Conservation (phyloP, 1,139 yeast genomes). For the Yamadazyma triangularis region DNA sequence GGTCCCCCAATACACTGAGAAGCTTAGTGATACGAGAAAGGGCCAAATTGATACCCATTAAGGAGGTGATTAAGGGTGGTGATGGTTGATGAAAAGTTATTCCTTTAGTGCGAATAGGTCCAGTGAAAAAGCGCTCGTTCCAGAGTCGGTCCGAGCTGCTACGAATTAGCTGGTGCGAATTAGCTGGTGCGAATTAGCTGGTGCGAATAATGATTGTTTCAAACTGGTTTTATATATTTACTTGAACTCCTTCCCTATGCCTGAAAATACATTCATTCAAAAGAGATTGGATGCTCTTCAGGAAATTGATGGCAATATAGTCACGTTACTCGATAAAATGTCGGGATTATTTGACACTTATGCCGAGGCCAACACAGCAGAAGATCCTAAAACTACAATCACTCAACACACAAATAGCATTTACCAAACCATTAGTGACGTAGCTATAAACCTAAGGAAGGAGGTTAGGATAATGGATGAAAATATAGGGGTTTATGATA, state of each 20-base stretch:
- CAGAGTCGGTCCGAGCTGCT: too few relatives aligned
- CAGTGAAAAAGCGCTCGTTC: too few relatives aligned
- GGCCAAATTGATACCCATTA: constrained; percentile 57
- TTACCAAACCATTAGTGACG: constrained; percentile 29
- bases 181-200: too few relatives aligned
- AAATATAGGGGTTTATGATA: constrained; percentile 45
- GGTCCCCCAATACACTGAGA: constrained; percentile 61
- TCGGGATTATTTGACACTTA: constrained; percentile 39
- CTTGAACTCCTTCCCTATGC: too few relatives aligned
- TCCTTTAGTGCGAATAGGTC: too few relatives aligned
- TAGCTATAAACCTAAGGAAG: constrained; percentile 47
- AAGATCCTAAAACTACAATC: constrained; percentile 20
- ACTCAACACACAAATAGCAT: constrained; percentile 28
- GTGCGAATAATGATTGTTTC: too few relatives aligned
- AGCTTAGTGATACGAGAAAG: constrained; percentile 55
- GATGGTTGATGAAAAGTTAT: too few relatives aligned
- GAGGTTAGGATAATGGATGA: constrained; percentile 59
- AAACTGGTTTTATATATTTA: too few relatives aligned
- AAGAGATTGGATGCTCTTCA: constrained; percentile 42
- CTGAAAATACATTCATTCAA: constrained; percentile 27
- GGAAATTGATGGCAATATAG: constrained; percentile 41
- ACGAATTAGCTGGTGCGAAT: too few relatives aligned
- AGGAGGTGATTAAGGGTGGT: too few relatives aligned
- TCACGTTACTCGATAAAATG: constrained; percentile 37
- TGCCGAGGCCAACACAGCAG: constrained; percentile 16